Evolutionary conservation across 1,284 basidiomycete genomes (phyloP), one percentile per base, ranked within the genome.

Genomic region (Erythrobasidium hasegawianum): DNA sequence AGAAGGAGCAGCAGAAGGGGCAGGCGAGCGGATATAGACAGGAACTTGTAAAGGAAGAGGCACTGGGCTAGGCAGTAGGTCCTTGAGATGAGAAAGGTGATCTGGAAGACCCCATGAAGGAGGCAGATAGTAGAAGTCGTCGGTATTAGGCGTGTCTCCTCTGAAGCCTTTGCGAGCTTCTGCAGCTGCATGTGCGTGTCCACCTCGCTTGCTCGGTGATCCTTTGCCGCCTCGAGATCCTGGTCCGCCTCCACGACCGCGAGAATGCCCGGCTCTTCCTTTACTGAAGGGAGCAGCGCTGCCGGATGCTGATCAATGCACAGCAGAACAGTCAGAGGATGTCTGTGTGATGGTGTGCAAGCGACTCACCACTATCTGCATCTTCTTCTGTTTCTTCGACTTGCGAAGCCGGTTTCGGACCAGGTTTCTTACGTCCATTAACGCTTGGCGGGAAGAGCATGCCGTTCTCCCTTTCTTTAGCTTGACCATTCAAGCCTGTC

Each of bases 41-140:
- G 85, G 84, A 45, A 95, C 85, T 73, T 88, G 84, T 41, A 95
- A 81, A 0, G 89, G 88, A 59, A 83, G 82, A 0, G 90, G 92
- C 7, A 81, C 80, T 24, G 85, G 81, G 7, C 84, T 83, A 24
- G 92, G 93, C 8, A 98, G 82, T 75, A 96, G 86, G 72, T 86
- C 85, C 70, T 88, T 84, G 65, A 96, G 86, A 75, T 94, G 89
- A 0, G 87, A 84, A 45, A 98, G 84, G 78, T 97, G 95, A 78
- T 98, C 95, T 9, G 95, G 95, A 54, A 98, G 81, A 68, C 86
- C 84, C 93, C 92, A 97, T 52, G 87, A 86, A 54, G 86, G 86
- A 76, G 85, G 84, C 9, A 89, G 80, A 85, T 84, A 83, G 69
- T 85, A 83, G 61, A 81, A 77, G 65, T 76, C 77, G 70, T 75